Conservation (phyloP, 768 basidiomycete genomes). For the Tylopilus felleus region DNA sequence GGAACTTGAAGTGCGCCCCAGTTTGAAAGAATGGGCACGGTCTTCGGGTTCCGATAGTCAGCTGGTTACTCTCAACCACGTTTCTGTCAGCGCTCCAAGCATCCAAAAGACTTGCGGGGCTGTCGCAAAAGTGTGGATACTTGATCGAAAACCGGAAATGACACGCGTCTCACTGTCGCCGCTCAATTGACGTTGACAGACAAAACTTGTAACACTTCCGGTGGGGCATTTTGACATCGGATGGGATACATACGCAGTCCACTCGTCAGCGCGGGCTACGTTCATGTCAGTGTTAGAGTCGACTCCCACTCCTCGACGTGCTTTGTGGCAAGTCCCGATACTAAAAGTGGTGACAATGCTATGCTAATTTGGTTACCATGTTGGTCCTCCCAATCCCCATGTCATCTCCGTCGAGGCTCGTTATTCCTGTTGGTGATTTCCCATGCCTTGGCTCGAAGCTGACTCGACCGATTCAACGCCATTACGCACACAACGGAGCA, state of each 20-base stretch:
- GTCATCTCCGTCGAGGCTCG: background rate
- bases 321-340: background rate
- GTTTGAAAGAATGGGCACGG: background rate
- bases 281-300: background rate
- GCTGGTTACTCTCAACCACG: background rate
- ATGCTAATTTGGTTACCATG: no score
- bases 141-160: background rate
- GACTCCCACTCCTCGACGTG: background rate
- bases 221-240: no score
- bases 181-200: background rate
- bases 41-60: conserved; percentile 2
- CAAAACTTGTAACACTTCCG: background rate
- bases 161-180: background rate
- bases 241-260: no score
- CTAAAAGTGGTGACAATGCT: no score
- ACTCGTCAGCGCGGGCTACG: no score
- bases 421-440: background rate
- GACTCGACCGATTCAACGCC: no score
- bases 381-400: background rate
- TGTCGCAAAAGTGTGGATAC: background rate
- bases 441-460: background rate
- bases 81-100: background rate
- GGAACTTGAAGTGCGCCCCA: background rate
- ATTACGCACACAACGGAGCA: no score
- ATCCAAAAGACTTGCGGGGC: background rate